A percentile compares a stretch with the other conserved stretches of the same genome.
Evolutionary conservation across 2,329 filamentous ascomycete genomes (phyloP).

Genomic region (Sporothrix pallida): DNA sequence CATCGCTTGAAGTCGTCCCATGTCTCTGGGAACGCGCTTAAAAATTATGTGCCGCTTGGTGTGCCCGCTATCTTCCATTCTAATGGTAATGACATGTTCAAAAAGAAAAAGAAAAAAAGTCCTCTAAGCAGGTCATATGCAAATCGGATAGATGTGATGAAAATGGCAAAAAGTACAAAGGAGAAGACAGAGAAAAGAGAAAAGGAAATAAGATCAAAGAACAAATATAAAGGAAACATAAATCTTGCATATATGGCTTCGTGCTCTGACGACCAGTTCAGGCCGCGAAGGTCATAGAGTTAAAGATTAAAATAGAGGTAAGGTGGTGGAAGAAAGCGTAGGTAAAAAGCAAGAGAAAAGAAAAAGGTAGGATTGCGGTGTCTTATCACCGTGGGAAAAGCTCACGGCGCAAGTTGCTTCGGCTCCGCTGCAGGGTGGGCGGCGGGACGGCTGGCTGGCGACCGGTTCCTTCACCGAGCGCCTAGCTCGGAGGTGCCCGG

Average conservation of each 20-base stretch:
- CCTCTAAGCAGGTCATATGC: background rate
- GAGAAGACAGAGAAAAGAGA: background rate
- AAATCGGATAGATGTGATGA: background rate
- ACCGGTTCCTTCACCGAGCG: slow-evolving; percentile 19
- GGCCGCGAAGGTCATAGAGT: slow-evolving; percentile 17
- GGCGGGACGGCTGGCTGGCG: slow-evolving; percentile 4
- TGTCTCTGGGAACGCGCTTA: slow-evolving; percentile 19
- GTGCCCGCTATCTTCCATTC: slow-evolving; percentile 9
- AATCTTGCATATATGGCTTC: slow-evolving; percentile 26
- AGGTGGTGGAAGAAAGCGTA: background rate
- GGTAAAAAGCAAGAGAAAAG: slow-evolving; percentile 4
- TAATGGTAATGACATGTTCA: slow-evolving; percentile 25
- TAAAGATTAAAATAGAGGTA: slow-evolving; percentile 17
- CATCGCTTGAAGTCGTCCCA: slow-evolving; percentile 18
- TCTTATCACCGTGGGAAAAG: slow-evolving; percentile 10
- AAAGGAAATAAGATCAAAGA: slow-evolving; percentile 1
- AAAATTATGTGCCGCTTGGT: slow-evolving; percentile 19
- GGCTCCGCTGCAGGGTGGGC: slow-evolving; percentile 1
- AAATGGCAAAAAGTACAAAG: background rate
- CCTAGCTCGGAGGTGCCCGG: slow-evolving; percentile 35
- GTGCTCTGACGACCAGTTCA: slow-evolving; percentile 33
- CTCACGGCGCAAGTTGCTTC: slow-evolving; percentile 33
- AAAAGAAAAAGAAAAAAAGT: background rate
- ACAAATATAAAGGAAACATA: slow-evolving; percentile 21
- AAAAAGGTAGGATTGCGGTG: background rate